Base-by-base conservation (phyloP, 768 basidiomycete species). In the Rubroboletus pulcherrimus region DNA sequence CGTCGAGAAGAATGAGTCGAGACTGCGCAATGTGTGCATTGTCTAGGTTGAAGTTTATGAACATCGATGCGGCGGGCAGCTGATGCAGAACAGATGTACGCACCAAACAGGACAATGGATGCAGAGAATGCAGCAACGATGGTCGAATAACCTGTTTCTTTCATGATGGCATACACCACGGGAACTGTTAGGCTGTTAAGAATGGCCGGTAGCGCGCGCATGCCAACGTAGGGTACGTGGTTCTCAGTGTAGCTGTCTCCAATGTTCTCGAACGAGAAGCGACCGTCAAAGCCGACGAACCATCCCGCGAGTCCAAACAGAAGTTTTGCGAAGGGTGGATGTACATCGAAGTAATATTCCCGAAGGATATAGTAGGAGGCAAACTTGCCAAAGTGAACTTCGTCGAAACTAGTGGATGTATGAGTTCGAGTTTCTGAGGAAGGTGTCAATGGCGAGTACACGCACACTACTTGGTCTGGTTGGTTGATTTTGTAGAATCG, bases 301-400 rank as follows among this genome's bases (percentile, higher is more conserved):
- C 93, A 98, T 58, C 93, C 97, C 30, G 91, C 91, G 34, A 97
- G 81, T 40, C 87, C 97, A 66, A 96, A 92, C 26, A 99, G 79
- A 57, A 99, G 81, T 71, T 99, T 99, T 40, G 97, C 95, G 49
- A 98, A 83, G 2, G 97, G 97, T 37, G 97, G 97, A 66, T 99
- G 97, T 8, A 99, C 96, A 70, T 99, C 97, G 77, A 99, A 99
- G 75, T 98, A 98, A 77, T 98, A 99, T 73, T 97, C 84, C 60
- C 96, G 82, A 44, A 76, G 76, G 68, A 98, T 86, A 73, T 99
- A 99, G 73, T 93, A 91, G 6, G 91, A 84, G 12, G 97, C 95
- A 69, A 99, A 99, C 73, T 98, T 97, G 58, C 96, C 96, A 68
- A 98, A 98, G 69, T 98, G 96, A 12, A 98, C 96, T 74, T 98